These are phyloP conservation scores for Boletus tomentosulus DNA, from an alignment of 768 basidiomycete species.

Conservation along the genomic window DNA sequence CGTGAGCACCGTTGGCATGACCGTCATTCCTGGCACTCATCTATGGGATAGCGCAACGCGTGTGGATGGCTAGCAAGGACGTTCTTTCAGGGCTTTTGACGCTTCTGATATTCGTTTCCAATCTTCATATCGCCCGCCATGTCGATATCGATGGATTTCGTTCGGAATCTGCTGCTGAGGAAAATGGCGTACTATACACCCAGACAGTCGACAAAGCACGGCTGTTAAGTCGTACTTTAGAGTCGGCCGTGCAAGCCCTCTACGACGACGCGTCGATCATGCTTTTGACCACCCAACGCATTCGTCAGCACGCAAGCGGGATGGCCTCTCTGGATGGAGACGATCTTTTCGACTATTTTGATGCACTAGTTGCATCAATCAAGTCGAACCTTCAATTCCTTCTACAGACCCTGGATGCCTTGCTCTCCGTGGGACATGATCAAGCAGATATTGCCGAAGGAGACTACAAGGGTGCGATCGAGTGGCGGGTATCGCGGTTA, in stretches of 20 bases:
- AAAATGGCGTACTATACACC: slow-evolving; percentile 50
- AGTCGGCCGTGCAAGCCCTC: slow-evolving; percentile 64
- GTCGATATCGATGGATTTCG: slow-evolving; percentile 79
- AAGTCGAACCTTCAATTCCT: slow-evolving; percentile 53
- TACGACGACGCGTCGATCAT: slow-evolving; percentile 68
- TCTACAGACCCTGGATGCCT: slow-evolving; percentile 55
- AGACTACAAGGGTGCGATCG: slow-evolving; percentile 72
- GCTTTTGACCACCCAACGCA: slow-evolving; percentile 52
- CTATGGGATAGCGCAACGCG: slow-evolving; percentile 20
- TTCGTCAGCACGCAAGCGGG: slow-evolving; percentile 15
- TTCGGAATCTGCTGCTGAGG: slow-evolving; percentile 39
- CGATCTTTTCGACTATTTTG: slow-evolving; percentile 39
- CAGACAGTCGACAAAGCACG: slow-evolving; percentile 69
- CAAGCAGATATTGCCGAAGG: slow-evolving; percentile 66
- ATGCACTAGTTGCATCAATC: slow-evolving; percentile 48
- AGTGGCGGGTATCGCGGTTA: slow-evolving; percentile 70
- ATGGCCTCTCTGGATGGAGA: slow-evolving; percentile 14
- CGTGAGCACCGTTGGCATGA: slow-evolving; percentile 18
- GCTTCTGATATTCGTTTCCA: slow-evolving; percentile 56
- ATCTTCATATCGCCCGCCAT: slow-evolving; percentile 74
- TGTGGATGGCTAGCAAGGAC: slow-evolving; percentile 42
- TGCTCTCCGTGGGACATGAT: slow-evolving; percentile 62
- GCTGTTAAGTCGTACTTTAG: slow-evolving; percentile 62
- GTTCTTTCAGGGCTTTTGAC: slow-evolving; percentile 53
- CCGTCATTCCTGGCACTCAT: slow-evolving; percentile 3